phyloP scores from a whole-genome alignment of 192 early-diverging fungal genomes.

The Backusella australiensis region DNA sequence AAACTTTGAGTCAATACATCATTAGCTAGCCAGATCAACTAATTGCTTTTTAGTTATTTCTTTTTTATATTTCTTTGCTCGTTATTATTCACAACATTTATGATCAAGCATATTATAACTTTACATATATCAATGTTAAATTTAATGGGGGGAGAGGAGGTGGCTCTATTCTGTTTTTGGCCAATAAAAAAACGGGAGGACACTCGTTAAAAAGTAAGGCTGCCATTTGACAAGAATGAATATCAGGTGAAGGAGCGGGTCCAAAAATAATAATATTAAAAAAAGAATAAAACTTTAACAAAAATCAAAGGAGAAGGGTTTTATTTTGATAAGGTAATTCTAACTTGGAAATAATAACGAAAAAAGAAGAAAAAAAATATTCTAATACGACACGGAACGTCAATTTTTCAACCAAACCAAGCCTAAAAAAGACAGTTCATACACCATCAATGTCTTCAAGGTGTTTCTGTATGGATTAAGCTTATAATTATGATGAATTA shows the following conservation, averaged over 20 bases:
- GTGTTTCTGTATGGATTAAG: not conserved
- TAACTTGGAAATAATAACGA: not conserved
- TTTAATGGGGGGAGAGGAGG: not conserved
- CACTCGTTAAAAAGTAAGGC: not conserved
- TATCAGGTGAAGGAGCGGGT: not conserved
- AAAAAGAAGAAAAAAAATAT: not conserved
- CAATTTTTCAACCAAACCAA: conserved; percentile 4
- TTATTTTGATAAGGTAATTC: not conserved
- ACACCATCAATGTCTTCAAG: not conserved
- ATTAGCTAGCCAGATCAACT: not conserved
- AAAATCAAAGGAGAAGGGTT: not conserved
- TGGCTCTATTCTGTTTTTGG: conserved; percentile 8
- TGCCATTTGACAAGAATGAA: conserved; percentile 7
- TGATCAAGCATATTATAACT: not conserved
- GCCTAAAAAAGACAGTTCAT: not conserved
- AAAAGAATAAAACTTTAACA: not conserved
- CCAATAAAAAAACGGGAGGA: not conserved
- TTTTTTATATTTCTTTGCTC: not conserved
- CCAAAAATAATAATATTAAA: not conserved
- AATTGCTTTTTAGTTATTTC: not conserved
- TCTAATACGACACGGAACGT: not conserved
- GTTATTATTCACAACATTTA: not conserved
- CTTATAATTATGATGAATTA: not conserved
- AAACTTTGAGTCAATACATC: not conserved
- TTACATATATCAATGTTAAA: not conserved